Conservation (phyloP, 768 basidiomycete genomes). For the Lactifluus piperatus region DNA sequence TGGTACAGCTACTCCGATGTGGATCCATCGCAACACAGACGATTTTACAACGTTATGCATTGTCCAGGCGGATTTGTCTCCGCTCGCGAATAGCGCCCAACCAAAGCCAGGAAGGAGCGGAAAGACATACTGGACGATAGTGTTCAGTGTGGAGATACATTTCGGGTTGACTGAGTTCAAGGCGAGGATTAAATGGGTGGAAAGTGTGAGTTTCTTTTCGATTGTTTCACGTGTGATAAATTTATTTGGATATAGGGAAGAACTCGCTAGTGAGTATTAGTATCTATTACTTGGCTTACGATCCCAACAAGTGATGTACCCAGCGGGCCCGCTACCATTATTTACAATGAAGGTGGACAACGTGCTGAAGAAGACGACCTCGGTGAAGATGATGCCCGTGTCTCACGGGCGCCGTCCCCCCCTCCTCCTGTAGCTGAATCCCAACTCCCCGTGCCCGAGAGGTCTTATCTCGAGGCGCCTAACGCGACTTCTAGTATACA, state of each 20-base stretch:
- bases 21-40: constrained; percentile 61
- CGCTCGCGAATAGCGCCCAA: constrained; percentile 60
- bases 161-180: constrained; percentile 78
- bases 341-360: constrained; percentile 74
- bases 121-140: constrained; percentile 75
- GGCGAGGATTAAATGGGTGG: constrained; percentile 75
- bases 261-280: constrained; percentile 53
- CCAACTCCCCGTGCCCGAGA: constrained; percentile 23
- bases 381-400: constrained; percentile 39
- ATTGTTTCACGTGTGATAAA: neutral
- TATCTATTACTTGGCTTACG: neutral
- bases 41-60: constrained; percentile 70
- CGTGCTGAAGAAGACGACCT: constrained; percentile 67
- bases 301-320: constrained; percentile 8
- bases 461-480: constrained; percentile 24
- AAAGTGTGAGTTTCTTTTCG: constrained; percentile 45
- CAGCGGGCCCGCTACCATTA: constrained; percentile 72
- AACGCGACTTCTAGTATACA: constrained; percentile 10
- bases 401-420: constrained; percentile 46
- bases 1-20: constrained; percentile 59
- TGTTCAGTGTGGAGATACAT: constrained; percentile 78
- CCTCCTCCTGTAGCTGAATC: constrained; percentile 25
- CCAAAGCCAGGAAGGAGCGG: constrained; percentile 55
- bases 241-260: constrained; percentile 38
- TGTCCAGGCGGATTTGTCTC: constrained; percentile 70